Base-by-base conservation (phyloP, 208 protist genomes). In the Wallacemonas collosoma region DNA sequence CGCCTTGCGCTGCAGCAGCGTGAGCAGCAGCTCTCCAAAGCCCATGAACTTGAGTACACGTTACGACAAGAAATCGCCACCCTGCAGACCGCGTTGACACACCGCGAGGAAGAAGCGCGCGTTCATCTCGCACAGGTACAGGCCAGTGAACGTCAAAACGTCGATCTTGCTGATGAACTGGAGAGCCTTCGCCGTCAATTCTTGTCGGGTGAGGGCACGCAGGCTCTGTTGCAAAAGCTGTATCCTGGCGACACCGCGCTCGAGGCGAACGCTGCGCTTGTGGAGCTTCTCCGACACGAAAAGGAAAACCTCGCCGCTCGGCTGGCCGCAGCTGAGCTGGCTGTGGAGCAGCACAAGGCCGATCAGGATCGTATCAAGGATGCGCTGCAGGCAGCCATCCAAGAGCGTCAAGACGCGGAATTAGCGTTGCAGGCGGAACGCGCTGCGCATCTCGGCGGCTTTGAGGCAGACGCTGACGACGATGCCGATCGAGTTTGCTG, bases 181-280 rank as follows among this genome's bases (percentile, higher is more conserved):
- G 76, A 73, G 11, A 67, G 78, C 63, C 47, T 81, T 11, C 75
- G 81, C 63, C 48, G 58, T 39, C 70, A 74, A n/a, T 50, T 87
- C 11, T 73, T 93, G 1, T 73, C 76, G 51, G 72, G 73, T 17
- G 73, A 83, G 8, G 68, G 74, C 53, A 84, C 85, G 62, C 83
- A 89, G 69, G 79, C 72, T 11, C 63, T 88, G n/a, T 74, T 93
- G 15, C 72, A 72, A 39, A 51, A 73, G 4, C 79, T 93, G 36
- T 93, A 86, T 73, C 88, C 88, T 12, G 79, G 67, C 69, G 69
- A 93, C 68, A 79, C 69, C 65, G 80, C 78, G 7, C 70, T 90
- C 45, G 72, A 55, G 9, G 82, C 85, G 56, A 76, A 75, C 35
- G 60, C 72, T 6, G 74, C 75, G 12, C 61, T 67, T 3, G 47